phyloP scores from a whole-genome alignment of 495 filamentous ascomycete genomes.

The Aspergillus ellipticus region DNA sequence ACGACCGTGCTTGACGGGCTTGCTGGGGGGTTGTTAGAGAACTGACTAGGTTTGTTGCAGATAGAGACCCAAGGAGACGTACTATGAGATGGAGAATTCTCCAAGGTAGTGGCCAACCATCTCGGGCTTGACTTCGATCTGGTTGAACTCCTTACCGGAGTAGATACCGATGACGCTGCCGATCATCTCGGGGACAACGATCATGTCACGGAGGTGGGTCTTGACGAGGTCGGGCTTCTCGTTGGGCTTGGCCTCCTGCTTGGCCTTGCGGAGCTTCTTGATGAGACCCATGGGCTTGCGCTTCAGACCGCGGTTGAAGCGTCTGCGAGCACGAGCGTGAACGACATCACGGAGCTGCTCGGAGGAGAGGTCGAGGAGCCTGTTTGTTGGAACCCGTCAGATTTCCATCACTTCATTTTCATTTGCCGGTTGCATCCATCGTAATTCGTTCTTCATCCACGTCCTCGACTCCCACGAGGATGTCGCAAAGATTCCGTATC shows the following conservation, averaged over 20 bases:
- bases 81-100: conserved; percentile 99
- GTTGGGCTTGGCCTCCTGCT: conserved; percentile 99
- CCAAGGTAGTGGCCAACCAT: conserved; percentile 99
- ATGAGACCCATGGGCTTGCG: conserved; percentile 99
- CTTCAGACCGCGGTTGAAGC: conserved; percentile 99
- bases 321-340: conserved; percentile 94
- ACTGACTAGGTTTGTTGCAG: too few species aligned
- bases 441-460: neutral
- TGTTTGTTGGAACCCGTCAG: conserved; percentile 35
- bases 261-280: conserved; percentile 99
- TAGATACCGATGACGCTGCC: conserved; percentile 97
- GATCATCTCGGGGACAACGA: conserved; percentile 99
- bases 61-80: conserved; percentile 42
- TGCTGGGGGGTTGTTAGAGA: conserved; percentile 61
- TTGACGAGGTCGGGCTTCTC: conserved; percentile 99
- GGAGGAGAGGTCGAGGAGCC: conserved; percentile 96
- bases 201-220: conserved; percentile 99
- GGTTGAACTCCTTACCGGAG: conserved; percentile 99
- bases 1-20: conserved; percentile 99
- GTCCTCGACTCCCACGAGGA: conserved; percentile 5
- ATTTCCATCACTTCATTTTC: conserved; percentile 19
- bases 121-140: conserved; percentile 99
- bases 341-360: conserved; percentile 99
- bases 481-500: conserved; percentile 3
- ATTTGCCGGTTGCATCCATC: too few species aligned